Evolutionary conservation across 257 asterid species (phyloP).

Genomic region (Galeopsis tetrahit): DNA sequence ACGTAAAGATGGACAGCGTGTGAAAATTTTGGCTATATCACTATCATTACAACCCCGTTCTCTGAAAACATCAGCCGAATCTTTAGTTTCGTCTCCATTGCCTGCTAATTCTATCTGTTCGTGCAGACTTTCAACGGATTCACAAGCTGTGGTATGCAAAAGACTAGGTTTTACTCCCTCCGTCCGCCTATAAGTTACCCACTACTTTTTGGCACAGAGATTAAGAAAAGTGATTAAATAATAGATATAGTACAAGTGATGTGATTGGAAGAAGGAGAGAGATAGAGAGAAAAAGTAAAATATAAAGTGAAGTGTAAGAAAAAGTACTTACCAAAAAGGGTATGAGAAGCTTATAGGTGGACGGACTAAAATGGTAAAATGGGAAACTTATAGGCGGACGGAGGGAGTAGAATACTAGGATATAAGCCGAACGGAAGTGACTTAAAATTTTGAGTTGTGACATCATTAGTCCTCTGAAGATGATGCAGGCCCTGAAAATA

Average conservation of each 20-base stretch:
- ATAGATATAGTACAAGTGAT: too few species aligned
- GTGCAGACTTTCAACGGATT: slow-evolving; percentile 32
- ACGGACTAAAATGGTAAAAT: too few species aligned
- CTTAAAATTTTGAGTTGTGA: slow-evolving; percentile 30
- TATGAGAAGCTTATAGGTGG: too few species aligned
- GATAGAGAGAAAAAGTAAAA: too few species aligned
- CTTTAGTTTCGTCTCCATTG: slow-evolving; percentile 30
- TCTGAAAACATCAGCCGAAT: slow-evolving; percentile 51
- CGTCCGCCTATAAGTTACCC: too few species aligned
- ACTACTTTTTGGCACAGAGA: too few species aligned
- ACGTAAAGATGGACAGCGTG: slow-evolving; percentile 61
- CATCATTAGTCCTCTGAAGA: slow-evolving; percentile 31
- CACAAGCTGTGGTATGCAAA: slow-evolving; percentile 45
- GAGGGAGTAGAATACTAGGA: slow-evolving; percentile 29
- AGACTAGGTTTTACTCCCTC: slow-evolving; percentile 30
- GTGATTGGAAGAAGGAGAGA: too few species aligned
- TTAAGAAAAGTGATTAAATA: too few species aligned
- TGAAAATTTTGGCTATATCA: slow-evolving; percentile 62
- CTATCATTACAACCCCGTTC: slow-evolving; percentile 69
- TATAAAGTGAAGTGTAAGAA: too few species aligned
- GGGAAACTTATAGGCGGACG: too few species aligned
- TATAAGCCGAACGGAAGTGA: slow-evolving; percentile 30
- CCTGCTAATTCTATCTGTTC: slow-evolving; percentile 33
- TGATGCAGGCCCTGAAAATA: slow-evolving; percentile 42
- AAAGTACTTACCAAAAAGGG: too few species aligned